A percentile compares a stretch with the other conserved stretches of the same genome.
phyloP scores from a whole-genome alignment of 352 stramenopile genomes.

The Phytopythium litorale region DNA sequence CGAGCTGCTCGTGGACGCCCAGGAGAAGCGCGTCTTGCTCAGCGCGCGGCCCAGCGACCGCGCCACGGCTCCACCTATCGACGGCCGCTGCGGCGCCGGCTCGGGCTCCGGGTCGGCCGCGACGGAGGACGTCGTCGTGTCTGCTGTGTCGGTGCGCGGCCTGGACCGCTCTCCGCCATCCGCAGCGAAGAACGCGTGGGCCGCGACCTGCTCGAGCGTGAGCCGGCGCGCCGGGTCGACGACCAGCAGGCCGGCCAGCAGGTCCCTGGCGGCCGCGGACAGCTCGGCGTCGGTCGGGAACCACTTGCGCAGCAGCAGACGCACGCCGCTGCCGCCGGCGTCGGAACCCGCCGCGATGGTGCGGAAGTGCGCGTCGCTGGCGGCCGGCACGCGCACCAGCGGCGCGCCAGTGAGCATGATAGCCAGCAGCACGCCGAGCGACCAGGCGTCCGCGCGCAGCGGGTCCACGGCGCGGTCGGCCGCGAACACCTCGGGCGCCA shows the following conservation, averaged over 20 bases:
- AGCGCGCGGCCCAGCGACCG: constrained; percentile 1
- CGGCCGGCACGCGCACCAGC: constrained; percentile 33
- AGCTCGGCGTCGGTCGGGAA: constrained; percentile 26
- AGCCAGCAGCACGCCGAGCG: constrained; percentile 52
- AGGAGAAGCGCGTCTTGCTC: constrained; percentile 7
- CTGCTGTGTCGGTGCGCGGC: too few relatives aligned
- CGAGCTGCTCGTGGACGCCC: constrained; percentile 7
- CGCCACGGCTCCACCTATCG: not conserved
- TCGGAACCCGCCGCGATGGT: constrained; percentile 18
- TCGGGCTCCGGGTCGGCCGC: too few relatives aligned
- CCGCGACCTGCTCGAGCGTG: constrained; percentile 34
- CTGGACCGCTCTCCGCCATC: too few relatives aligned
- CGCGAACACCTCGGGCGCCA: constrained; percentile 57
- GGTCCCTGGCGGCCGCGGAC: constrained; percentile 16
- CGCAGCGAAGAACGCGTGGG: constrained; percentile 24
- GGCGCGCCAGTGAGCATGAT: constrained; percentile 57
- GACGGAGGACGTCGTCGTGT: not conserved
- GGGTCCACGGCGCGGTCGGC: constrained; percentile 36
- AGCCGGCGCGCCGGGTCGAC: constrained; percentile 23
- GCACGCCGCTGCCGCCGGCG: constrained; percentile 21
- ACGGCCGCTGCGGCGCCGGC: not conserved
- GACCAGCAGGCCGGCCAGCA: constrained; percentile 27
- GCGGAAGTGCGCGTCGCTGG: constrained; percentile 32
- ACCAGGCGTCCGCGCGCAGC: constrained; percentile 53
- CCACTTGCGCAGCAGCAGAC: constrained; percentile 39